These are phyloP conservation scores for Paramecium primaurelia DNA, from an alignment of 73 alveolate genomes.

Conservation along the genomic window DNA sequence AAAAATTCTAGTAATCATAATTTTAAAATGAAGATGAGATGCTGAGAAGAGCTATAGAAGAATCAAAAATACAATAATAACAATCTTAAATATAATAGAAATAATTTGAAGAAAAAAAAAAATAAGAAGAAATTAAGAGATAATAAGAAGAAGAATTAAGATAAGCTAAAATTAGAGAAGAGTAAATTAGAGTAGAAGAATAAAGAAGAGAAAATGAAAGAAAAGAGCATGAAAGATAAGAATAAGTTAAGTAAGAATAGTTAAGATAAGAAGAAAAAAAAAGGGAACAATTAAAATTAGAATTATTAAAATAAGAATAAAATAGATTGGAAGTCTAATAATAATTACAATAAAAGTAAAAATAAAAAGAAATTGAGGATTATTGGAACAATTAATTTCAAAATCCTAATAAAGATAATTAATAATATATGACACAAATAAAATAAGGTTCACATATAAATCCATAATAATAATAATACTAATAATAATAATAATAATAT, in stretches of 20 bases:
- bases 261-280: conserved; percentile 6
- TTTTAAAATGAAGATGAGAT: neutral
- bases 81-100: neutral
- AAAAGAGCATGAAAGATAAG: neutral
- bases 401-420: neutral
- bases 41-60: neutral
- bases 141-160: neutral
- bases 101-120: neutral
- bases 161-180: neutral
- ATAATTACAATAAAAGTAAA: neutral
- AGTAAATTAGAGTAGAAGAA: neutral
- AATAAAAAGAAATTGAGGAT: neutral
- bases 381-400: neutral
- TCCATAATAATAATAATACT: neutral
- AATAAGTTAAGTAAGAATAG: neutral
- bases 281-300: neutral
- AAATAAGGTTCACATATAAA: neutral
- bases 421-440: neutral
- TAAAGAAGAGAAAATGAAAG: neutral
- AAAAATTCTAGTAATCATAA: neutral
- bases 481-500: neutral
- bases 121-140: neutral
- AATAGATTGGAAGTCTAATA: neutral
- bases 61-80: neutral
- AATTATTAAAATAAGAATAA: neutral